Evolutionary conservation across 2,329 filamentous ascomycete species (phyloP).

Genomic region (Paramyrothecium sp.): DNA sequence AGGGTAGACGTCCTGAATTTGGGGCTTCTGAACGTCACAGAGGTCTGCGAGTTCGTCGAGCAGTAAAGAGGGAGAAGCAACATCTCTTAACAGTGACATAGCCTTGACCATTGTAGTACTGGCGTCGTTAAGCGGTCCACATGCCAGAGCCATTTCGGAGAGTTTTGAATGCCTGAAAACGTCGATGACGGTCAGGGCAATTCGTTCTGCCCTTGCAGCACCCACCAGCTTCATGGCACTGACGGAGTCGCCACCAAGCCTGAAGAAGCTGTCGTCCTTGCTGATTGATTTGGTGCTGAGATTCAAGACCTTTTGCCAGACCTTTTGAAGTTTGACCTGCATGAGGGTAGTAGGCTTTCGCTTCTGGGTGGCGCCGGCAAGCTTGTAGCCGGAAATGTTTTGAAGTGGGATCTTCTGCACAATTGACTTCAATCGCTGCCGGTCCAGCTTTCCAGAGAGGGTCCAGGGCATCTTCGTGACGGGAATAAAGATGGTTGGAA

Average conservation of each 20-base stretch:
- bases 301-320: slow-evolving; percentile 31
- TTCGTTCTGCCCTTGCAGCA: slow-evolving; percentile 10
- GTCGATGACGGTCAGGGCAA: slow-evolving; percentile 11
- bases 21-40: slow-evolving; percentile 4
- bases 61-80: slow-evolving; percentile 3
- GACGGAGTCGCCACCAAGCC: slow-evolving; percentile 36
- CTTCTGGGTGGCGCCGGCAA: slow-evolving; percentile 13
- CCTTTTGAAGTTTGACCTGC: slow-evolving; percentile 31
- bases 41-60: slow-evolving; percentile 8
- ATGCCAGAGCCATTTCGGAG: slow-evolving; percentile 7
- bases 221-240: slow-evolving; percentile 21
- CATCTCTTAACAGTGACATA: slow-evolving; percentile 6
- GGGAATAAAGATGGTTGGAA: slow-evolving; percentile 39
- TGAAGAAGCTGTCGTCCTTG: slow-evolving; percentile 39
- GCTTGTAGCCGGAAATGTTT: slow-evolving; percentile 12
- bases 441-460: slow-evolving; percentile 42
- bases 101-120: not conserved
- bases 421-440: slow-evolving; percentile 30
- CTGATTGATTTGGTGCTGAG: slow-evolving; percentile 23
- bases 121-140: not conserved
- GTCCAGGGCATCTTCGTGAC: slow-evolving; percentile 37
- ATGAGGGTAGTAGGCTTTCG: slow-evolving; percentile 30
- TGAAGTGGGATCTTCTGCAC: slow-evolving; percentile 5
- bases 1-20: slow-evolving; percentile 9
- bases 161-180: slow-evolving; percentile 10